Evolutionary conservation across 768 basidiomycete species (phyloP).

Genomic region (Lactarius vividus): DNA sequence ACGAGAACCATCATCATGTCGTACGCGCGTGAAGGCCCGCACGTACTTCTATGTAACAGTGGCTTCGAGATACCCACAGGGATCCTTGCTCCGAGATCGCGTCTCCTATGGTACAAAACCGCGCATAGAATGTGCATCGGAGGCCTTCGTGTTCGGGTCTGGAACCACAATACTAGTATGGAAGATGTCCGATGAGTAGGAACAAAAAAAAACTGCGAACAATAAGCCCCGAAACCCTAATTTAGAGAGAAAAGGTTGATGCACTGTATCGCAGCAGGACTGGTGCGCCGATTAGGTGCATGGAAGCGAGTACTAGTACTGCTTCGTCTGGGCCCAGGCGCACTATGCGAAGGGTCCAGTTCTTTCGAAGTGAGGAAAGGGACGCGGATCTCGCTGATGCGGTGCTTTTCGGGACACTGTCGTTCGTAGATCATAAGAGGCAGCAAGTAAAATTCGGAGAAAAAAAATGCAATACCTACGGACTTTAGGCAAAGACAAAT

Average conservation of each 20-base stretch:
- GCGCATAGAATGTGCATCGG: slow-evolving; percentile 36
- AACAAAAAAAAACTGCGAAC: slow-evolving; percentile 24
- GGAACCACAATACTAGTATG: slow-evolving; percentile 29
- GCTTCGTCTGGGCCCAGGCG: slow-evolving; percentile 41
- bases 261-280: slow-evolving; percentile 42
- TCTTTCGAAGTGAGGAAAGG: slow-evolving; percentile 32
- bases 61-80: slow-evolving; percentile 28
- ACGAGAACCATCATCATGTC: background rate
- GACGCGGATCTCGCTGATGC: slow-evolving; percentile 38
- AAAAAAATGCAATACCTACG: too few species aligned
- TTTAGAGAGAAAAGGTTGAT: slow-evolving; percentile 16
- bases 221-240: background rate
- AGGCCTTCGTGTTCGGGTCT: slow-evolving; percentile 33
- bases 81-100: slow-evolving; percentile 38
- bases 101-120: slow-evolving; percentile 40
- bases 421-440: slow-evolving; percentile 37
- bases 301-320: slow-evolving; percentile 39
- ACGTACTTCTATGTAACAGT: background rate
- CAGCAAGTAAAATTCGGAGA: background rate
- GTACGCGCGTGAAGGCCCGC: too few species aligned
- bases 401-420: slow-evolving; percentile 40
- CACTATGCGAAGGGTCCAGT: slow-evolving; percentile 38
- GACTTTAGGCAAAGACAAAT: slow-evolving; percentile 9
- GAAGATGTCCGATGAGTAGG: slow-evolving; percentile 39
- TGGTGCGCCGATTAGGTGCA: slow-evolving; percentile 23